Conservation (phyloP, 1,139 yeast genomes). For the Pichia sp. region DNA sequence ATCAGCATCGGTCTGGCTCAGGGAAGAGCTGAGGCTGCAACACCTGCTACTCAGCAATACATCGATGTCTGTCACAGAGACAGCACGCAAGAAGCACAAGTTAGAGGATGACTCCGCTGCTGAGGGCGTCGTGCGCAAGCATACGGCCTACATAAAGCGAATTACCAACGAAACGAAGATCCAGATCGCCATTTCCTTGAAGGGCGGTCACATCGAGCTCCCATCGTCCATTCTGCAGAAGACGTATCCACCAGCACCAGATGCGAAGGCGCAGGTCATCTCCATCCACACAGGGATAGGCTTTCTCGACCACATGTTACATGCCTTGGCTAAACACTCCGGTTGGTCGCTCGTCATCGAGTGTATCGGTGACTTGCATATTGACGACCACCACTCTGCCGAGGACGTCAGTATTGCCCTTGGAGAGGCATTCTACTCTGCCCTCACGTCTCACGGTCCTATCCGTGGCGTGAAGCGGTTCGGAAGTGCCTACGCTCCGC, state of each 20-base stretch:
- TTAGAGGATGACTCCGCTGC: conserved; percentile 19
- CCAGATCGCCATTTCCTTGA: conserved; percentile 76
- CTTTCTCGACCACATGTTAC: conserved; percentile 94
- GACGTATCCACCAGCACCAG: conserved; percentile 18
- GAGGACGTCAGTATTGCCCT: conserved; percentile 93
- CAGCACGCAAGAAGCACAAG: conserved; percentile 17
- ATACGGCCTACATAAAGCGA: conserved; percentile 59
- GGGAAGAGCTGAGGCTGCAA: too few relatives aligned
- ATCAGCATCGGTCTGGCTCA: too few relatives aligned
- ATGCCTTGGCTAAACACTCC: conserved; percentile 92
- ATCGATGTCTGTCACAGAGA: conserved; percentile 1
- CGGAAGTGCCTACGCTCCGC: conserved; percentile 92
- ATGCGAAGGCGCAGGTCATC: conserved; percentile 55
- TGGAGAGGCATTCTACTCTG: conserved; percentile 85
- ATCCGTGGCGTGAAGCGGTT: conserved; percentile 89
- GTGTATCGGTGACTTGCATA: conserved; percentile 90
- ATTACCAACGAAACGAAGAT: conserved; percentile 91
- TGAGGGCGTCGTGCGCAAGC: conserved; percentile 9
- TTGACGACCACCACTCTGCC: conserved; percentile 95
- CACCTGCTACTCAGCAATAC: too few relatives aligned
- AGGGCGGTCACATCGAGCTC: conserved; percentile 72
- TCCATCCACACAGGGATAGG: conserved; percentile 89
- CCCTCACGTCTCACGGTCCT: conserved; percentile 58
- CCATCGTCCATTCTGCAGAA: conserved; percentile 49
- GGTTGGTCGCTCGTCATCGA: conserved; percentile 93